Evolutionary conservation across 495 filamentous ascomycete genomes (phyloP).

Genomic region (Daldinia loculata): DNA sequence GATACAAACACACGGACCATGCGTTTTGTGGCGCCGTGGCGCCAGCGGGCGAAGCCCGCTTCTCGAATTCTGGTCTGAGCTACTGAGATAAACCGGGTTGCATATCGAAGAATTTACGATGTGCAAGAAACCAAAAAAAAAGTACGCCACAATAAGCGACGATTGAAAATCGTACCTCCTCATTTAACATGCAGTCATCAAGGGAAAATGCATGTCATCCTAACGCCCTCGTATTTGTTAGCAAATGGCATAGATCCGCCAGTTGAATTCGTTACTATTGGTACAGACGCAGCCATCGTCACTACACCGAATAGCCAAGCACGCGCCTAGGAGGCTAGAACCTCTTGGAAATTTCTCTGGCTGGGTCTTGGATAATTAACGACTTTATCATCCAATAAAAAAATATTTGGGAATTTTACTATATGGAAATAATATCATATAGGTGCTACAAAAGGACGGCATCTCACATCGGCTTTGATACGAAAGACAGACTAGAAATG

Average conservation of each 20-base stretch:
- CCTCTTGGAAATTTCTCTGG: not conserved
- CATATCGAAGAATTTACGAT: not conserved
- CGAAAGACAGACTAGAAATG: not conserved
- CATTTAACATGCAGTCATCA: not conserved
- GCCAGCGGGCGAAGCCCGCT: too few relatives aligned
- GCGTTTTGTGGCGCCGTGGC: too few relatives aligned
- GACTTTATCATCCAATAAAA: not conserved
- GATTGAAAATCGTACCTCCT: not conserved
- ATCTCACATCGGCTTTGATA: not conserved
- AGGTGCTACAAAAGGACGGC: not conserved
- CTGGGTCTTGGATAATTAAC: not conserved
- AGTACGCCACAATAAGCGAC: not conserved
- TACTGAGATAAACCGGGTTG: too few relatives aligned
- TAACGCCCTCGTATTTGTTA: not conserved
- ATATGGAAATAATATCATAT: not conserved
- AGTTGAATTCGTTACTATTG: not conserved
- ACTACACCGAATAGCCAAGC: not conserved
- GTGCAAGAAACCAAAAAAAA: not conserved
- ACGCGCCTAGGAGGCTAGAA: not conserved
- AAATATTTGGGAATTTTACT: not conserved
- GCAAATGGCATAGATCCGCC: not conserved
- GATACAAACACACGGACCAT: too few relatives aligned
- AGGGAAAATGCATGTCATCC: not conserved
- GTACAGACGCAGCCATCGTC: not conserved
- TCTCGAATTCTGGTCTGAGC: too few relatives aligned